Evolutionary conservation across 2,329 filamentous ascomycete species (phyloP), one percentile per base, ranked within the genome.

Genomic region (Paraphaeosphaeria minitans): DNA sequence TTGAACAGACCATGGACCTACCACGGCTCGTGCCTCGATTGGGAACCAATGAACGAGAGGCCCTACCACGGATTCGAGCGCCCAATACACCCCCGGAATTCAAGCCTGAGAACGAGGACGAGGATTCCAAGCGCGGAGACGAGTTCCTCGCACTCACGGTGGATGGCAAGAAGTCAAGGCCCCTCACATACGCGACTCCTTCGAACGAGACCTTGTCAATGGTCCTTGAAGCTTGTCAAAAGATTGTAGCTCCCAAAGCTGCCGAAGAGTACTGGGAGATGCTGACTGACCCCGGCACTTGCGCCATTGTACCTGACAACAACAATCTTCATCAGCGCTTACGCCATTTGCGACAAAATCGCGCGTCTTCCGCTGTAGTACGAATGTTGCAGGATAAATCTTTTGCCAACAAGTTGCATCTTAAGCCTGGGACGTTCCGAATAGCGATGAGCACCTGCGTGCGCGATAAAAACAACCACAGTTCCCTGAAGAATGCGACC

Each of bases 1-100:
- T 96, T n/a, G 84, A 92, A 65, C 89, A 97, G 76, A 91, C 92
- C 0, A 93, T 94, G 87, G 84, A 86, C 48, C 84, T 97, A 43
- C 86, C 89, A 35, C 85, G 86, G 80, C 64, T 81, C 75, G 66
- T 81, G 65, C 69, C 76, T 64, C 74, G 71, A 48, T 52, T 80
- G 16, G 75, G 74, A 37, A 69, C 66, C 0, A 22, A 55, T 64
- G 75, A 49, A 19, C 68, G 72, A n/a, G 49, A 61, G 39, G 58
- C 65, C 41, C 56, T 69, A n/a, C 67, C 69, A 13, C 59, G 55
- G 22, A 43, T 83, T 75, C 70, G 78, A 75, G 58, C 77, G 64
- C 51, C 70, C 69, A 51, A 68, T 35, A 68, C 73, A 29, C 69
- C 66, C 6, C 55, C 62, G 19, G 57, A 71, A 12, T 68, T 62